phyloP scores from a whole-genome alignment of 1,284 basidiomycete genomes.

The Thelephora terrestris region DNA sequence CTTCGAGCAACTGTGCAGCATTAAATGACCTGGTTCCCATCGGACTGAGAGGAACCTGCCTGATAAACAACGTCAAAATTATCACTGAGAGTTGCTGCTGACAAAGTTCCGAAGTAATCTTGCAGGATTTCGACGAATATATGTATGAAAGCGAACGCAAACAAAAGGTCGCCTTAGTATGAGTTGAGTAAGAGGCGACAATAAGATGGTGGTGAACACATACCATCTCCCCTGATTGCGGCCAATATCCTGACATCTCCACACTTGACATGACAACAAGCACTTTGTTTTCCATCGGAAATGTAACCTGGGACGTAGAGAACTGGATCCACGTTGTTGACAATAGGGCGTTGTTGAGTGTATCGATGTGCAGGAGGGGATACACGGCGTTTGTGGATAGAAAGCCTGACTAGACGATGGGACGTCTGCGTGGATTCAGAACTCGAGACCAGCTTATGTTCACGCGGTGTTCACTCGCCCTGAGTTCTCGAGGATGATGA shows the following conservation, averaged over 20 bases:
- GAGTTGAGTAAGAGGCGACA: conserved; percentile 6
- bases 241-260: conserved; percentile 73
- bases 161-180: conserved; percentile 71
- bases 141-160: conserved; percentile 84
- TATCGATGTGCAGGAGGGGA: conserved; percentile 79
- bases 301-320: conserved; percentile 47
- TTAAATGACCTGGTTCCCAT: background rate
- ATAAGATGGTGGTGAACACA: conserved; percentile 18
- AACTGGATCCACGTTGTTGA: conserved; percentile 58
- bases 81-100: conserved; percentile 71
- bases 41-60: conserved; percentile 30
- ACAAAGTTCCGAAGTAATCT: conserved; percentile 78
- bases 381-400: conserved; percentile 70
- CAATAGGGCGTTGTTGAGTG: conserved; percentile 63
- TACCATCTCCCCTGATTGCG: conserved; percentile 74
- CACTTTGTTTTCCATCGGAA: conserved; percentile 39
- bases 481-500: conserved; percentile 78
- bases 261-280: conserved; percentile 73
- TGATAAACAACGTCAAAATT: conserved; percentile 97
- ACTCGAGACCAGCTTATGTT: background rate
- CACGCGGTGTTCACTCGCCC: conserved; percentile 40
- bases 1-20: conserved; percentile 71
- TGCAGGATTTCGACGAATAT: conserved; percentile 76
- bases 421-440: conserved; percentile 41
- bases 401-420: conserved; percentile 89